Conservation (phyloP, 2,329 filamentous ascomycete genomes). For the Cercospora canescens region DNA sequence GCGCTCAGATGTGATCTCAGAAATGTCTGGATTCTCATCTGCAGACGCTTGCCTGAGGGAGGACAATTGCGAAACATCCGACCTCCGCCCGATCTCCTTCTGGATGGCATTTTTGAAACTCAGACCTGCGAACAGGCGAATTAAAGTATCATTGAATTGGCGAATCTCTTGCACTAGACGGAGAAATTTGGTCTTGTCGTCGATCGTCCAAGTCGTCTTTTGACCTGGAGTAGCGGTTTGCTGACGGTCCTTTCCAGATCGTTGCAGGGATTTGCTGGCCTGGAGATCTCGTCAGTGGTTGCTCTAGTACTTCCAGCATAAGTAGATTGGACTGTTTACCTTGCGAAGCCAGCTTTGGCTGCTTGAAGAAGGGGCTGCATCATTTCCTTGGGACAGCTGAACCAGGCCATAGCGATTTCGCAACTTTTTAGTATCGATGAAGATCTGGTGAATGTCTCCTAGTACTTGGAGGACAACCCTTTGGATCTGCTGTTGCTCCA, state of each 20-base stretch:
- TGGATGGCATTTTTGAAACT: neutral
- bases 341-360: neutral
- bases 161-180: neutral
- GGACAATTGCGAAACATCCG: neutral
- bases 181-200: neutral
- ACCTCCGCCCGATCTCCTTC: neutral
- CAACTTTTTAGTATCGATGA: neutral
- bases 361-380: neutral
- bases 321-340: neutral
- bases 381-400: neutral
- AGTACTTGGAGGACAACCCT: neutral
- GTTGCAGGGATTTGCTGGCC: neutral
- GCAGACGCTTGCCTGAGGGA: neutral
- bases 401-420: neutral
- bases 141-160: neutral
- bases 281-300: neutral
- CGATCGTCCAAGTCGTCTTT: neutral
- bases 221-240: neutral
- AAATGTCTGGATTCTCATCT: neutral
- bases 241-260: neutral
- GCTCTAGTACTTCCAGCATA: neutral
- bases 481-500: neutral
- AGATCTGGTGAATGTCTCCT: neutral
- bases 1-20: neutral
- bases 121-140: neutral